Evolutionary conservation across 345 rosid genomes (phyloP).

Genomic region (Reutealis trisperma): DNA sequence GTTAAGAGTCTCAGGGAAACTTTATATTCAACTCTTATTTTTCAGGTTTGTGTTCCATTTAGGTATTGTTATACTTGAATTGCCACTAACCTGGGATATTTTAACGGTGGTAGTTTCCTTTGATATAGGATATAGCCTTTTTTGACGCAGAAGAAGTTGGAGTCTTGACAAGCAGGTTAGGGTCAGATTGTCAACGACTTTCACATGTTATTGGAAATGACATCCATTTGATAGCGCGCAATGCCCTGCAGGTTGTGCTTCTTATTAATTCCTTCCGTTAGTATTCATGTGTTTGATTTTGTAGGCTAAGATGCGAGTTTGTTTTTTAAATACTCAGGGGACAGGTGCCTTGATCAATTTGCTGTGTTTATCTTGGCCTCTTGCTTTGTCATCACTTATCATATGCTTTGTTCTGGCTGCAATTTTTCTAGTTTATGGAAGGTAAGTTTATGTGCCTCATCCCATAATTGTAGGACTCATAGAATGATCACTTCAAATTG

Average conservation of each 20-base stretch:
- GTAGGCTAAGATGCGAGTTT: not conserved
- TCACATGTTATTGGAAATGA: constrained; percentile 49
- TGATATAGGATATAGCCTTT: constrained; percentile 48
- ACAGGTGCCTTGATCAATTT: constrained; percentile 55
- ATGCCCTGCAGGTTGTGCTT: constrained; percentile 48
- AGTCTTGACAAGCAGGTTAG: constrained; percentile 55
- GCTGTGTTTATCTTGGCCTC: constrained; percentile 56
- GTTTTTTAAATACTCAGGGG: constrained; percentile 39
- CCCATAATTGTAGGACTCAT: not conserved
- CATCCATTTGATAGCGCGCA: constrained; percentile 51
- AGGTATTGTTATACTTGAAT: not conserved
- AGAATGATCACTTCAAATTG: not conserved
- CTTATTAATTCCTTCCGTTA: not conserved
- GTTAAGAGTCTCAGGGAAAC: constrained; percentile 49
- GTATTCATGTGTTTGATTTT: not conserved
- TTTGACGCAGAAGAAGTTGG: constrained; percentile 53
- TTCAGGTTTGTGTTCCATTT: constrained; percentile 42
- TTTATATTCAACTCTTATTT: constrained; percentile 44
- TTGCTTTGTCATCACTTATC: constrained; percentile 48
- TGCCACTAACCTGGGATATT: not conserved
- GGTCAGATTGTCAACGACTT: constrained; percentile 55
- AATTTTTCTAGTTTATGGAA: constrained; percentile 45
- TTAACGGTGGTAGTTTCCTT: constrained; percentile 1
- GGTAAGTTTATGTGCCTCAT: constrained; percentile 36
- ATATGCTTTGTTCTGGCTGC: constrained; percentile 42